Base-by-base conservation (phyloP, 371 early-diverging fungal genomes). In the Aphelidium insulamus region DNA sequence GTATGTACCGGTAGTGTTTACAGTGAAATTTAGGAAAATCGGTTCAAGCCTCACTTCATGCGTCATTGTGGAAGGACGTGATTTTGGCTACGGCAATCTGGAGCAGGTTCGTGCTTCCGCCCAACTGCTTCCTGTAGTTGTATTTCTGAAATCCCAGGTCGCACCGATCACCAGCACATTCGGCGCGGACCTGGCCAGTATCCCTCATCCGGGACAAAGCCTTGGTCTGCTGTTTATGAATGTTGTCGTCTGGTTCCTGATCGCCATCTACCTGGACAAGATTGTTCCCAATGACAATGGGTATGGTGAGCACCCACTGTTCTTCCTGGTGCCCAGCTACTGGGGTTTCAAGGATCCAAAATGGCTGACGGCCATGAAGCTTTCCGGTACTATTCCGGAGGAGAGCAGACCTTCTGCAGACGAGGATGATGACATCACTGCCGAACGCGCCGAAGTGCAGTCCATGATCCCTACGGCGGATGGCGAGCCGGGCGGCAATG, bases 11-110 rank as follows among this genome's bases (percentile, higher is more conserved):
- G n/a, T n/a, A n/a, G n/a, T n/a, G n/a, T n/a, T n/a, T n/a, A n/a
- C n/a, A n/a, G n/a, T n/a, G n/a, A n/a, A n/a, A n/a, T n/a, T n/a
- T n/a, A n/a, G n/a, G n/a, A n/a, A n/a, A n/a, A n/a, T n/a, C n/a
- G n/a, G n/a, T n/a, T n/a, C n/a, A n/a, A n/a, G n/a, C n/a, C 34
- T 38, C 6, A 16, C 64, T 41, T 48, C 47, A 55, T 16, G 18
- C n/a, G 33, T 40, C 16, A 34, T 49, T 26, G 18, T 30, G 1
- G 2, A 3, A 1, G 26, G 12, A 5, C 16, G 43, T 5, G 35
- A 33, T 0, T 36, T n/a, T n/a, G n/a, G n/a, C n/a, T n/a, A n/a
- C n/a, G n/a, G n/a, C n/a, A n/a, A n/a, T n/a, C 10, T 58, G 56
- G 57, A 18, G 24, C 12, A 10, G n/a, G n/a, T n/a, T n/a, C n/a